Evolutionary conservation across 2,329 filamentous ascomycete genomes (phyloP), one percentile per base, ranked within the genome.

Genomic region (Colletotrichum chlorophyti): DNA sequence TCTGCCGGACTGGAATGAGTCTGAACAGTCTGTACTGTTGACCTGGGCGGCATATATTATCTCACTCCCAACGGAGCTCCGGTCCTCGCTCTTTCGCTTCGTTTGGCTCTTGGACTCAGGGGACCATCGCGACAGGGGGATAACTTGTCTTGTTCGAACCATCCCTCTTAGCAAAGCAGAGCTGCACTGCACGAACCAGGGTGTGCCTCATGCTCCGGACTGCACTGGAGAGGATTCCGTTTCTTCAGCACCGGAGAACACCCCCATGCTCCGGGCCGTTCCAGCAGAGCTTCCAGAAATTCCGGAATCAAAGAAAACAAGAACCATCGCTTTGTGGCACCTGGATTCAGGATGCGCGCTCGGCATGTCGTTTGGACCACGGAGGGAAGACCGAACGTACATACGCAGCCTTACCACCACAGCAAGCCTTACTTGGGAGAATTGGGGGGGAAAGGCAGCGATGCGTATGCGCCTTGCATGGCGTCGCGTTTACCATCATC

Each of bases 21-120:
- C n/a, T n/a, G n/a, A n/a, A n/a, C n/a, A n/a, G n/a, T n/a, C n/a
- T 23, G 34, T 24, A 15, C 34, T 49, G 46, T 15, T 26, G n/a
- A 17, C 24, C 46, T 42, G 49, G n/a, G 40, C 49, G 34, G 49
- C 34, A 42, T 49, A 59, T 49, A 49, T 27, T 23, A 45, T 50
- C 32, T 26, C 38, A 19, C 57, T 50, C 31, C 45, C 38, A 57
- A 49, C 57, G 57, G 57, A 60, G 21, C 45, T 60, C 57, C 57
- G 57, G 43, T 45, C 17, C n/a, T 59, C 43, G 51, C 51, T 54
- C 40, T 15, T 19, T 58, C 49, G 24, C 43, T 41, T 59, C 51
- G 51, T 43, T 38, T 38, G 35, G 43, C 38, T 45, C 43, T 45
- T 53, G 31, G 49, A 27, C 49, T 23, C 34, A 15, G 37, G 26